Base-by-base conservation (phyloP, 2,329 filamentous ascomycete species). In the Diaporthe sp. region DNA sequence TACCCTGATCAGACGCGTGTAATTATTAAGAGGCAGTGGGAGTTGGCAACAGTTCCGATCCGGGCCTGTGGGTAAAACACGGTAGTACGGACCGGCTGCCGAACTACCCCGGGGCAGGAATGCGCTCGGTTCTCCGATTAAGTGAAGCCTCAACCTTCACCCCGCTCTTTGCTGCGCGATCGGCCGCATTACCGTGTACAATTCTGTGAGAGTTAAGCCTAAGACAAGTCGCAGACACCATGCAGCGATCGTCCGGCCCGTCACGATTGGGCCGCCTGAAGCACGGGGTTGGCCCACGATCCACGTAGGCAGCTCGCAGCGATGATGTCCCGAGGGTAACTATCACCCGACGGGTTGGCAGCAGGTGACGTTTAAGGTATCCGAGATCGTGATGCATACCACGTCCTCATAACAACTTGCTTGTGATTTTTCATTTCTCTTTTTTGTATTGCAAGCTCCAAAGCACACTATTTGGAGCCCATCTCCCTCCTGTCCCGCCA, bases 321-420 rank as follows among this genome's bases (percentile, higher is more conserved):
- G 73, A 75, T 75, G 73, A 70, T 76, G 7, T 44, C 61, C 75
- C 75, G 75, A 76, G 68, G n/a, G 10, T 13, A 13, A 9, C 10
- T 46, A 44, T 13, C 57, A 73, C 6, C 46, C 46, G 71, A 65
- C 46, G 34, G 71, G 71, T 17, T 73, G 31, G 34, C 34, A 39
- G 31, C n/a, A 34, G 2, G 34, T 22, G 49, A 69, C 9, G 44
- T 25, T 7, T 22, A 39, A 0, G 5, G 9, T 28, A 22, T 55
- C 8, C 37, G 34, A n/a, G 15, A 65, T 51, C 31, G 37, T 59
- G 7, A 31, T 17, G 28, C 22, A 7, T 22, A 39, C 10, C 12
- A 13, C 28, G 28, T n/a, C 25, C 1, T 15, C 31, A 31, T 15
- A 15, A 9, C 15, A 4, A 34, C 19, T 17, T 51, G 19, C 15